A percentile compares a stretch with the other conserved stretches of the same genome.
phyloP scores from a whole-genome alignment of 306 rosid genomes.

The Dryas drummondii region DNA sequence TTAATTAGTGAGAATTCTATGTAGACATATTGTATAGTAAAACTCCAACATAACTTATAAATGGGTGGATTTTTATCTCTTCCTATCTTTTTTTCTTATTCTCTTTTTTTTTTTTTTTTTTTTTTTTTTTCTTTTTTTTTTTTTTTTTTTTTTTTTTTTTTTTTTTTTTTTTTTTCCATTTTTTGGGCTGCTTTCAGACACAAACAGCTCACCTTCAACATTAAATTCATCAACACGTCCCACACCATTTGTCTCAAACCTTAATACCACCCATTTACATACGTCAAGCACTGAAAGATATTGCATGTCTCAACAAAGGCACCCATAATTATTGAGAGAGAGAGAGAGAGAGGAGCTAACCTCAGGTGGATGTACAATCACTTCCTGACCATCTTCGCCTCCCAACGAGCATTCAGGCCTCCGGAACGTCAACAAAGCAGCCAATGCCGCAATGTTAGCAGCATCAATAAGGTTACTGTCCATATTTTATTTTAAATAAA shows the following conservation, averaged over 20 bases:
- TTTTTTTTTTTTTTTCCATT: not conserved
- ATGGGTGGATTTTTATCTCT: not conserved
- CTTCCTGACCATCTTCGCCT: slow-evolving; percentile 85
- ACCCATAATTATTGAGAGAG: not conserved
- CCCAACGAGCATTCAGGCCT: slow-evolving; percentile 84
- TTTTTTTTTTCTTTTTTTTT: not conserved
- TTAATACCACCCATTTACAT: not conserved
- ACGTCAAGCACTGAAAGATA: not conserved
- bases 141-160: not conserved
- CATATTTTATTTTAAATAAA: not conserved
- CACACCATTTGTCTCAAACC: not conserved
- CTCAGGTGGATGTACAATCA: slow-evolving; percentile 84
- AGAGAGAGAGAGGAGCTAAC: slow-evolving; percentile 34
- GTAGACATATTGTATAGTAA: not conserved
- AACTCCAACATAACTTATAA: not conserved
- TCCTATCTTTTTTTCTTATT: not conserved
- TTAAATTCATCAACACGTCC: not conserved
- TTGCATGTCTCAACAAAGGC: not conserved
- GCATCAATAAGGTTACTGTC: slow-evolving; percentile 85
- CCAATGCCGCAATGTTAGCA: slow-evolving; percentile 84
- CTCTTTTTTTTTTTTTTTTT: not conserved
- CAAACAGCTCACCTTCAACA: not conserved
- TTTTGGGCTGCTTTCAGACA: not conserved
- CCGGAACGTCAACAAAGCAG: slow-evolving; percentile 74
- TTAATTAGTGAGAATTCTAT: not conserved